Conservation (phyloP, 352 stramenopile species). For the Pythium myriotylum region DNA sequence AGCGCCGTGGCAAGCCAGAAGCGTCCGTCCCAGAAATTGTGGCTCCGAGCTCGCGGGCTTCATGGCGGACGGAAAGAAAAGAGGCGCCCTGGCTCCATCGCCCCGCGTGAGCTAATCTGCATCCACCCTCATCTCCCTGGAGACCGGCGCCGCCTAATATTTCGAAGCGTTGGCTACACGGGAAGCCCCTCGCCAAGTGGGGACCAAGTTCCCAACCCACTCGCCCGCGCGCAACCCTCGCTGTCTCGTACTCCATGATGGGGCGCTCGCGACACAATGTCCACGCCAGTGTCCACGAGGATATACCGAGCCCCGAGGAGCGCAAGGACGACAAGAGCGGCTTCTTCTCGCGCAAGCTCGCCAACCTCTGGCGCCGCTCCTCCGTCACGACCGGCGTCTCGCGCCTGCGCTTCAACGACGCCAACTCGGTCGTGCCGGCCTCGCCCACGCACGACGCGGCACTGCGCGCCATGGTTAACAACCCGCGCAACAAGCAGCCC, state of each 20-base stretch:
- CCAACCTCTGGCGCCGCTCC: constrained; percentile 50
- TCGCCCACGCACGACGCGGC: constrained; percentile 2
- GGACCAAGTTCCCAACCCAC: too few relatives aligned
- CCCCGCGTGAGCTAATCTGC: not conserved
- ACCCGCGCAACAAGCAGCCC: constrained; percentile 2
- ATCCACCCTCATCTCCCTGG: not conserved
- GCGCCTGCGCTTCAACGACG: constrained; percentile 21
- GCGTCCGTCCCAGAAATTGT: constrained; percentile 17
- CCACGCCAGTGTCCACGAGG: constrained; percentile 25
- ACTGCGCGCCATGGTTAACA: too few relatives aligned
- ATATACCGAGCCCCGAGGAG: constrained; percentile 31
- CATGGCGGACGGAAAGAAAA: constrained; percentile 17
- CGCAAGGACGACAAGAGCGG: constrained; percentile 33
- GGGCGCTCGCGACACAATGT: constrained; percentile 25
- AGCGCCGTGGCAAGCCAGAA: constrained; percentile 15
- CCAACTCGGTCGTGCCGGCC: constrained; percentile 19
- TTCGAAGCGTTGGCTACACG: not conserved
- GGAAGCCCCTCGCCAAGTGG: too few relatives aligned
- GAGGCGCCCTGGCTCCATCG: constrained; percentile 18
- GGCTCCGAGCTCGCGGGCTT: constrained; percentile 13
- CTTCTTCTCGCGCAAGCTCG: constrained; percentile 54
- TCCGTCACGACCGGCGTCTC: constrained; percentile 28
- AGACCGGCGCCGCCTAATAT: not conserved
- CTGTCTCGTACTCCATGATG: too few relatives aligned
- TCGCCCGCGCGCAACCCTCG: too few relatives aligned